Evolutionary conservation across 2,329 filamentous ascomycete genomes (phyloP).

Genomic region (Diaporthe eres): DNA sequence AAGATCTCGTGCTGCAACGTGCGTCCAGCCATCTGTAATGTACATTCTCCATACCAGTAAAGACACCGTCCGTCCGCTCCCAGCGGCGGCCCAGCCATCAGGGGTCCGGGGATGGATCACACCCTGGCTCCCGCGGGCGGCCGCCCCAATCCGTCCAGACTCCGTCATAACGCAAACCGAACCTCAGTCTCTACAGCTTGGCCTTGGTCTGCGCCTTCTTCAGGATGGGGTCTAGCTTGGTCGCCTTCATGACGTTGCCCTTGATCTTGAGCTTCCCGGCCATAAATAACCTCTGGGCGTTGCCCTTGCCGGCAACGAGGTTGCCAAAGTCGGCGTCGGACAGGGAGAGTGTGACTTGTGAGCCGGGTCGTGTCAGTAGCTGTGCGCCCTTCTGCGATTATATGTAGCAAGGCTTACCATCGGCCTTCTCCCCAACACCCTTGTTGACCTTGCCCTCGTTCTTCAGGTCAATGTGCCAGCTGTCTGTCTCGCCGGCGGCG

Average conservation of each 20-base stretch:
- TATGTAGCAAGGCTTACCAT: conserved; percentile 69
- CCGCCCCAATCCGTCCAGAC: conserved; percentile 41
- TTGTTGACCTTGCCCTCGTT: conserved; percentile 86
- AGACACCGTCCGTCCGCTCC: conserved; percentile 12
- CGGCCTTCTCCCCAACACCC: conserved; percentile 85
- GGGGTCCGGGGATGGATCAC: not conserved
- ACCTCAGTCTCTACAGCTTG: conserved; percentile 75
- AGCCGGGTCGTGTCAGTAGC: not conserved
- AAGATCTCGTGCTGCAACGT: conserved; percentile 10
- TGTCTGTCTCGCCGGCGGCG: conserved; percentile 80
- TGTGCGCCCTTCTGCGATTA: not conserved
- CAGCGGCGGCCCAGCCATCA: conserved; percentile 9
- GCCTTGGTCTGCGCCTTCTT: conserved; percentile 89
- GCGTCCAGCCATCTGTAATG: conserved; percentile 6
- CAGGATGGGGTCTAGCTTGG: conserved; percentile 93
- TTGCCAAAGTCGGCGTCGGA: conserved; percentile 89
- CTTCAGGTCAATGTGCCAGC: conserved; percentile 97
- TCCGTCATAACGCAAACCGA: conserved; percentile 40
- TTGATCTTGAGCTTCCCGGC: conserved; percentile 98
- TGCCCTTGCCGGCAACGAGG: conserved; percentile 88
- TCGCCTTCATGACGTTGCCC: conserved; percentile 98
- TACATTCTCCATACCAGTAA: conserved; percentile 19
- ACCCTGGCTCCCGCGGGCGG: conserved; percentile 24
- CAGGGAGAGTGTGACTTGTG: conserved; percentile 84
- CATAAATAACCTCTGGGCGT: conserved; percentile 97